Percentiles rank a stretch among this genome's conserved stretches.
Evolutionary conservation across 2,329 filamentous ascomycete genomes (phyloP).

Genomic region (Cercospora canescens): DNA sequence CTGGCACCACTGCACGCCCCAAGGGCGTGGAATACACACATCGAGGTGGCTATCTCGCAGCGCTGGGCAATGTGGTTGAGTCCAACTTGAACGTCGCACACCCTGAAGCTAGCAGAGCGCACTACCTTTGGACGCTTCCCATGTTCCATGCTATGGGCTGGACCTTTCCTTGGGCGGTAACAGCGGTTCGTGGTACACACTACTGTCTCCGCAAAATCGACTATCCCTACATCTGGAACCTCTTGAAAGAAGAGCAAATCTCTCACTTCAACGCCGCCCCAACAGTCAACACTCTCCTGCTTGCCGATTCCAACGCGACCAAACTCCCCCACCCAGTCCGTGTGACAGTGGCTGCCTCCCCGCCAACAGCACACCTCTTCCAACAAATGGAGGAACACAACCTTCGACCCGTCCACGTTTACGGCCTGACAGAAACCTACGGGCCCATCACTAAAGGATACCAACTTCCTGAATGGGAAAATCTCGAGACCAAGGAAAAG

Average conservation of each 20-base stretch:
- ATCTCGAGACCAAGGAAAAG: slow-evolving; percentile 69
- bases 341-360: slow-evolving; percentile 90
- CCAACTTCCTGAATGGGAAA: slow-evolving; percentile 80
- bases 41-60: slow-evolving; percentile 80
- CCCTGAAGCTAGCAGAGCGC: slow-evolving; percentile 54
- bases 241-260: slow-evolving; percentile 81
- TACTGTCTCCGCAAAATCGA: slow-evolving; percentile 94
- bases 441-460: slow-evolving; percentile 96
- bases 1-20: slow-evolving; percentile 84
- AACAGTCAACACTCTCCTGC: slow-evolving; percentile 92
- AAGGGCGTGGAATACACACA: slow-evolving; percentile 95
- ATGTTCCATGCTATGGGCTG: slow-evolving; percentile 72
- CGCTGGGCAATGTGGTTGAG: slow-evolving; percentile 84
- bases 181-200: slow-evolving; percentile 88
- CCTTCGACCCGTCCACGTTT: slow-evolving; percentile 87
- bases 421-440: slow-evolving; percentile 86
- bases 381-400: slow-evolving; percentile 89
- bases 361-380: slow-evolving; percentile 86
- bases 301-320: slow-evolving; percentile 73
- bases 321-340: slow-evolving; percentile 70
- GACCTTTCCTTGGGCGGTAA: slow-evolving; percentile 64
- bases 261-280: slow-evolving; percentile 96
- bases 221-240: slow-evolving; percentile 86
- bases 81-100: slow-evolving; percentile 67
- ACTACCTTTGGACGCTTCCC: slow-evolving; percentile 66